Percentiles rank a stretch among this genome's conserved stretches.
Conservation (phyloP, 352 stramenopile genomes). For the Phytophthora vignae region DNA sequence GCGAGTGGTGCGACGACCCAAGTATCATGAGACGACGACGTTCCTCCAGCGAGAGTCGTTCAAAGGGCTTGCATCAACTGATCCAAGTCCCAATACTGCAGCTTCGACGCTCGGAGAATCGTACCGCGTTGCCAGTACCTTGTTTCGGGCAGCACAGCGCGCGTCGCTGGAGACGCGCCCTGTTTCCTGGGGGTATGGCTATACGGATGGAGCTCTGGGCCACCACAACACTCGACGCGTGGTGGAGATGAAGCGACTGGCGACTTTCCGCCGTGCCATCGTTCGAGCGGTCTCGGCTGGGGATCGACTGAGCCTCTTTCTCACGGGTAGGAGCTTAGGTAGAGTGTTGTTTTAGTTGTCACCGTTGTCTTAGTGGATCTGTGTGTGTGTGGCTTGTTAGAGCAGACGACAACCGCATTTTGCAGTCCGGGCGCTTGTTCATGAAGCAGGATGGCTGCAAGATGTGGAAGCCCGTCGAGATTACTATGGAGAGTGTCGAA, state of each 20-base stretch:
- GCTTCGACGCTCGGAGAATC: constrained; percentile 37
- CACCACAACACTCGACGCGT: constrained; percentile 41
- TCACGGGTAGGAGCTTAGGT: constrained; percentile 40
- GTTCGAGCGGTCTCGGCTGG: constrained; percentile 57
- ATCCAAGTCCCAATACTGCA: constrained; percentile 5
- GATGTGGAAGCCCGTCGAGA: constrained; percentile 60
- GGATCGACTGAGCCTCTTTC: constrained; percentile 69
- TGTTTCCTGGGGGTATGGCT: constrained; percentile 68
- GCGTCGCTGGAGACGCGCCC: constrained; percentile 39
- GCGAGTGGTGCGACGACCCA: constrained; percentile 40
- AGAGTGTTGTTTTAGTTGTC: neutral
- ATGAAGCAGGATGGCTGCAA: constrained; percentile 58
- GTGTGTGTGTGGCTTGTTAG: neutral
- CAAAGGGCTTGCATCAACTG: constrained; percentile 22
- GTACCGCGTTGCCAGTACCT: constrained; percentile 52
- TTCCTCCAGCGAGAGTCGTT: constrained; percentile 55
- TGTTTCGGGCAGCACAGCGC: constrained; percentile 38
- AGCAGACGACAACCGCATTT: constrained; percentile 47
- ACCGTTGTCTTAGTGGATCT: neutral
- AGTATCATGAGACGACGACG: constrained; percentile 55
- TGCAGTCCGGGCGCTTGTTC: constrained; percentile 62
- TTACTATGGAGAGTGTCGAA: constrained; percentile 24
- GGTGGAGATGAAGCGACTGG: constrained; percentile 41
- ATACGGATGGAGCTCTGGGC: constrained; percentile 53
- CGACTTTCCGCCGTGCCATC: constrained; percentile 46